A percentile compares a stretch with the other conserved stretches of the same genome.
phyloP scores from a whole-genome alignment of 129 eudicot species.

The Heracleum sosnowskyi region DNA sequence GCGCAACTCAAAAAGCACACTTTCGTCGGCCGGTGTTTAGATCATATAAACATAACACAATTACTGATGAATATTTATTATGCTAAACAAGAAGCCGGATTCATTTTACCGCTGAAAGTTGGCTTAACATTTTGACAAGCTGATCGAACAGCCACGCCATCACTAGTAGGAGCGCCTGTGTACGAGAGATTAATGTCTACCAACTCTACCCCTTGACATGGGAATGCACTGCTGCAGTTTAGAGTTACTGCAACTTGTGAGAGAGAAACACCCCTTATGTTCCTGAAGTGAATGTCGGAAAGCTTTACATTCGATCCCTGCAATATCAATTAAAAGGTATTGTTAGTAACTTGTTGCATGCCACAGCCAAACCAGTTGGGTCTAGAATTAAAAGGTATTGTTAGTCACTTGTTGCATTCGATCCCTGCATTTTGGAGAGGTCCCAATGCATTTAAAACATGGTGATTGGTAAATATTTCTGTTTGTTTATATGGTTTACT shows the following conservation, averaged over 20 bases:
- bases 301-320: conserved; percentile 41
- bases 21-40: neutral
- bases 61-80: neutral
- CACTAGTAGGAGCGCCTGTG: neutral
- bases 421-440: too few species aligned
- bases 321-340: neutral
- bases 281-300: conserved; percentile 42
- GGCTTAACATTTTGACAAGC: conserved; percentile 23
- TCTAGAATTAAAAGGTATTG: too few species aligned
- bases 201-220: conserved; percentile 32
- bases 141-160: neutral
- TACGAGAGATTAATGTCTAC: conserved; percentile 14
- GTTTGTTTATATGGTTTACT: neutral
- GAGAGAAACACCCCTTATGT: conserved; percentile 32
- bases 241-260: conserved; percentile 14
- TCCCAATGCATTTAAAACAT: neutral
- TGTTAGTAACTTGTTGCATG: neutral
- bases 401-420: too few species aligned
- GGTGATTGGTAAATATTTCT: neutral
- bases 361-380: neutral
- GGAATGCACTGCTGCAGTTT: conserved; percentile 24
- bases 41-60: neutral
- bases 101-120: conserved; percentile 13
- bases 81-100: conserved; percentile 11
- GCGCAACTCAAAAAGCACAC: neutral